These are phyloP conservation scores for Citrus unshiu DNA, from an alignment of 345 rosid genomes.

Conservation along the genomic window DNA sequence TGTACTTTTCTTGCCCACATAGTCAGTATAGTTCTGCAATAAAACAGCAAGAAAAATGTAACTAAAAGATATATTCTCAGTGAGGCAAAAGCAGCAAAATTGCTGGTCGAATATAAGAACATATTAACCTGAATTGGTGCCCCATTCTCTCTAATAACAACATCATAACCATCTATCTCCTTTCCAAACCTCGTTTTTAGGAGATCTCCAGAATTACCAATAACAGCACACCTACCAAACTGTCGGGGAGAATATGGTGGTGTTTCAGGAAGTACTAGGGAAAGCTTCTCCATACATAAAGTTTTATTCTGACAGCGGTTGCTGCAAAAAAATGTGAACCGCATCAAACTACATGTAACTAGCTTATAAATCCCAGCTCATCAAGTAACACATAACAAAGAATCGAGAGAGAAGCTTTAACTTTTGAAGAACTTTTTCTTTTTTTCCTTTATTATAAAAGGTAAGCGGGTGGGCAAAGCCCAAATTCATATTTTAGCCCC, in stretches of 20 bases:
- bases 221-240: constrained; percentile 87
- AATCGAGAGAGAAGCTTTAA: background rate
- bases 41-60: constrained; percentile 9
- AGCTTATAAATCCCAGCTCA: background rate
- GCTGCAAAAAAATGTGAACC: constrained; percentile 38
- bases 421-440: background rate
- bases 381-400: background rate
- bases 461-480: no score
- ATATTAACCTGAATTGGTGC: constrained; percentile 74
- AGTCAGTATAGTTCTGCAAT: constrained; percentile 65
- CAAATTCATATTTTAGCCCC: no score
- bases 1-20: constrained; percentile 80
- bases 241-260: constrained; percentile 82
- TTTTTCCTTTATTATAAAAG: no score
- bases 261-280: constrained; percentile 74
- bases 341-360: background rate
- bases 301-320: constrained; percentile 73
- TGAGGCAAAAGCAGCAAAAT: constrained; percentile 4
- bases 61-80: background rate
- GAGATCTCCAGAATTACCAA: constrained; percentile 96
- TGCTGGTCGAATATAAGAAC: background rate
- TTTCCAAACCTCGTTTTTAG: constrained; percentile 80
- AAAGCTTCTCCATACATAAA: constrained; percentile 83
- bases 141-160: constrained; percentile 85
- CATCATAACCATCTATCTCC: constrained; percentile 90